Evolutionary conservation across 257 asterid species (phyloP).

Genomic region (Cordia subcordata): DNA sequence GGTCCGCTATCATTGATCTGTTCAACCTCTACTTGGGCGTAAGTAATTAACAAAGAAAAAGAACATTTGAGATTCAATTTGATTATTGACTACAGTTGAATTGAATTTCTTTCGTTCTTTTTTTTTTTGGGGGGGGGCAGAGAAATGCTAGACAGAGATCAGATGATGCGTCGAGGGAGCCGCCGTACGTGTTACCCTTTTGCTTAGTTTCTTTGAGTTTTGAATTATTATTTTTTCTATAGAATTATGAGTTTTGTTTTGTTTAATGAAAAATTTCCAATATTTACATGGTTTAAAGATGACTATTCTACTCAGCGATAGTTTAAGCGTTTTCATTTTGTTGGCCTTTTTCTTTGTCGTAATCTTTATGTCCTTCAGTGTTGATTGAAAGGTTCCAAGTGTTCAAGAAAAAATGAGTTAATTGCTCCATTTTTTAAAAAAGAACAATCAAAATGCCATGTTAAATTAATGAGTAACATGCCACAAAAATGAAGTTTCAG

Average conservation of each 20-base stretch:
- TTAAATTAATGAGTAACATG: too few relatives aligned
- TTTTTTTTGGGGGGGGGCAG: constrained; percentile 51
- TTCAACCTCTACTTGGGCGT: constrained; percentile 79
- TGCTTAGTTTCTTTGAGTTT: constrained; percentile 1
- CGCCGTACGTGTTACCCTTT: constrained; percentile 60
- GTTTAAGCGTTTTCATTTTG: not conserved
- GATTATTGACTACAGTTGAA: not conserved
- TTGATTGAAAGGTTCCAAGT: too few relatives aligned
- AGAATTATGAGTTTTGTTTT: not conserved
- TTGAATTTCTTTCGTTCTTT: constrained; percentile 3
- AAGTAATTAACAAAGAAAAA: constrained; percentile 11
- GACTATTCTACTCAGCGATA: not conserved
- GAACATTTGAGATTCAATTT: not conserved
- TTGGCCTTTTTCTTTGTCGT: too few relatives aligned
- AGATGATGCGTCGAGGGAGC: constrained; percentile 65
- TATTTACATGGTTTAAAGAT: not conserved
- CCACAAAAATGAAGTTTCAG: too few relatives aligned
- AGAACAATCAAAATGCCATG: too few relatives aligned
- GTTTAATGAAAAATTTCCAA: not conserved
- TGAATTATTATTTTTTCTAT: not conserved
- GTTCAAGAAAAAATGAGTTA: too few relatives aligned
- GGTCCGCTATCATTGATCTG: constrained; percentile 66
- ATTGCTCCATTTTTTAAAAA: too few relatives aligned
- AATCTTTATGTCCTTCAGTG: too few relatives aligned
- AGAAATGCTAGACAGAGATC: constrained; percentile 49